A percentile compares a stretch with the other conserved stretches of the same genome.
Evolutionary conservation across 495 filamentous ascomycete genomes (phyloP).

Genomic region (Aspergillus funiculosus): DNA sequence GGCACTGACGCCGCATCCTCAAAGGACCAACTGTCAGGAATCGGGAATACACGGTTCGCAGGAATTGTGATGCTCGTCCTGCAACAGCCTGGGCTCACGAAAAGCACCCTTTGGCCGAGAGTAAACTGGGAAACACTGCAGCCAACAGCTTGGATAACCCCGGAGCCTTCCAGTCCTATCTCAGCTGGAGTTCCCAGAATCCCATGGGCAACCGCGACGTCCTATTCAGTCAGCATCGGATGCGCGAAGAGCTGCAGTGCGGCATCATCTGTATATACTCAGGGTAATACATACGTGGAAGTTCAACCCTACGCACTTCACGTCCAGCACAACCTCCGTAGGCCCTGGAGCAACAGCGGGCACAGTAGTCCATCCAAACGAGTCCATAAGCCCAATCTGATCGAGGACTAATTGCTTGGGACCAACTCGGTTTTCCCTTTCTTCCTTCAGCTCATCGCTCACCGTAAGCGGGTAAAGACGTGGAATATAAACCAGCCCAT

Average conservation of each 20-base stretch:
- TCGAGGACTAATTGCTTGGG: constrained; percentile 9
- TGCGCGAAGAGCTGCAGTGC: no score
- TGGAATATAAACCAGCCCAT: constrained; percentile 21
- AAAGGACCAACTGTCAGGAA: constrained; percentile 23
- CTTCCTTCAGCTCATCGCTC: constrained; percentile 4
- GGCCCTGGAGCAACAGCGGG: background rate
- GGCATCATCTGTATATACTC: no score
- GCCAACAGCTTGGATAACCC: background rate
- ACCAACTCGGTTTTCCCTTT: background rate
- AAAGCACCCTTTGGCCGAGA: background rate
- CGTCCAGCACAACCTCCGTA: constrained; percentile 25
- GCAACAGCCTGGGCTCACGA: background rate
- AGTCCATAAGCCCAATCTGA: constrained; percentile 17
- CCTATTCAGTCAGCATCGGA: no score
- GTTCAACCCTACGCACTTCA: constrained; percentile 31
- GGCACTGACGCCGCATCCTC: constrained; percentile 39
- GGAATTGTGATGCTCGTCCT: background rate
- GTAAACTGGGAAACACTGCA: background rate
- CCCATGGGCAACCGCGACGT: background rate
- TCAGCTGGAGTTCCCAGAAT: background rate
- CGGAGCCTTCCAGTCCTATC: constrained; percentile 1
- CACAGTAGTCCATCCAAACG: constrained; percentile 17
- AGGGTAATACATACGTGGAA: constrained; percentile 25
- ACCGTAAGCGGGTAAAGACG: constrained; percentile 21
- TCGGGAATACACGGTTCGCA: constrained; percentile 10